A percentile compares a stretch with the other conserved stretches of the same genome.
Conservation (phyloP, 805 yeast species). For the Phaffomyces thermotolerans region DNA sequence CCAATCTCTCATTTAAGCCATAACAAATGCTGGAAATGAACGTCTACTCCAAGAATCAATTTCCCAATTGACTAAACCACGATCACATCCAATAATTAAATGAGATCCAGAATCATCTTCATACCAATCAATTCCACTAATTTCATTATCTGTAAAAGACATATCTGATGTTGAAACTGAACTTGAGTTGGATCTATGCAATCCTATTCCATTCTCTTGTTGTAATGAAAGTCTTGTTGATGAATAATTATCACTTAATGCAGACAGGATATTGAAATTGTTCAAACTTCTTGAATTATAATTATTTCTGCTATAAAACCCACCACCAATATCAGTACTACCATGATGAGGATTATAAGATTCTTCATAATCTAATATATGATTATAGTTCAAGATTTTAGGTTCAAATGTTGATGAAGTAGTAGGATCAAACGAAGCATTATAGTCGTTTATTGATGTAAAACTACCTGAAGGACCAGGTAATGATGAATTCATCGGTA, state of each 20-base stretch:
- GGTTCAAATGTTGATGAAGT: constrained; percentile 11
- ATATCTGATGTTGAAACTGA: constrained; percentile 14
- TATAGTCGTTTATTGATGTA: constrained; percentile 4
- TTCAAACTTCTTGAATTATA: constrained; percentile 17
- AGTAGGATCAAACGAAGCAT: not conserved
- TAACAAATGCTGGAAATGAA: constrained; percentile 49
- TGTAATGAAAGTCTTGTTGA: not conserved
- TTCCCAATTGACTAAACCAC: constrained; percentile 65
- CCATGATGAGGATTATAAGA: constrained; percentile 2
- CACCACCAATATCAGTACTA: too few relatives aligned
- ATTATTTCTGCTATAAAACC: constrained; percentile 4
- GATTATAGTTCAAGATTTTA: constrained; percentile 20
- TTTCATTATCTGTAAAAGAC: constrained; percentile 35
- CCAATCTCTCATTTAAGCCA: constrained; percentile 25
- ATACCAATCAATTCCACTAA: constrained; percentile 57
- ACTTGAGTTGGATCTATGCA: constrained; percentile 3
- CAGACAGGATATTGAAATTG: constrained; percentile 20
- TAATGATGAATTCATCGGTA: constrained; percentile 36
- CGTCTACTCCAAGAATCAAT: constrained; percentile 58
- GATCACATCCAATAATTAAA: constrained; percentile 55
- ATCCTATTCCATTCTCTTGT: constrained; percentile 5
- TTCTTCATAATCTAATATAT: constrained; percentile 18
- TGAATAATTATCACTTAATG: constrained; percentile 16
- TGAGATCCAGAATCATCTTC: constrained; percentile 42
- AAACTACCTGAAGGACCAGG: constrained; percentile 2